Percentiles rank a stretch among this genome's conserved stretches.
These are phyloP conservation scores for Phallus indusiatus DNA, from an alignment of 768 basidiomycete genomes.

Conservation along the genomic window DNA sequence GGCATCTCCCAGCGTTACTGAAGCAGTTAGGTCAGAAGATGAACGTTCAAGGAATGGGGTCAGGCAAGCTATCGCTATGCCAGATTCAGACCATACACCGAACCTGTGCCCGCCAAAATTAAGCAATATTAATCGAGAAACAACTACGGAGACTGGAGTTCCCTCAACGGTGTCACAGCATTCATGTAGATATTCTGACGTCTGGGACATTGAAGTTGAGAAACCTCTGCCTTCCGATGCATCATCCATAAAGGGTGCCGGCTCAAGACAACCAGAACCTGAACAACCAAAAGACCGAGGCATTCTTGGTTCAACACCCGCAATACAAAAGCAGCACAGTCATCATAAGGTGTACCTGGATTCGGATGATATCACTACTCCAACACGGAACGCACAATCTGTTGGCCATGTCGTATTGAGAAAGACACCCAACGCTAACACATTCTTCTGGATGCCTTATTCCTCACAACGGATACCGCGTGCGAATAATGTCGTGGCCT, in stretches of 20 bases:
- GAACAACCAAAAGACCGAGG: constrained; percentile 3
- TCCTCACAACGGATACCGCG: background rate
- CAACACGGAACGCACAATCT: background rate
- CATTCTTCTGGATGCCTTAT: background rate
- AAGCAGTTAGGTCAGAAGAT: constrained; percentile 10
- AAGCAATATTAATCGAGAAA: constrained; percentile 15
- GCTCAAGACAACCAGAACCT: constrained; percentile 2
- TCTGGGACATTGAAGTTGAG: constrained; percentile 50
- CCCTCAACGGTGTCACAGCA: background rate
- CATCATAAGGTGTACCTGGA: background rate
- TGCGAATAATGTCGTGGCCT: background rate
- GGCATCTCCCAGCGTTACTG: constrained; percentile 10
- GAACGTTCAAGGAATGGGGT: background rate
- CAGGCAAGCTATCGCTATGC: too few relatives aligned
- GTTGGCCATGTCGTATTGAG: background rate
- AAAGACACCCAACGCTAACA: background rate
- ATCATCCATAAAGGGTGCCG: background rate
- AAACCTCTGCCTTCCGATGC: constrained; percentile 18
- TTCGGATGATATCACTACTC: background rate
- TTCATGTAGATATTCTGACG: constrained; percentile 26
- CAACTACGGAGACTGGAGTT: constrained; percentile 12
- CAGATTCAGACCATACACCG: too few relatives aligned
- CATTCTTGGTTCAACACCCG: constrained; percentile 8
- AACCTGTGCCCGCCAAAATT: background rate
- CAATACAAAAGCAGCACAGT: constrained; percentile 9